Evolutionary conservation across 2,329 filamentous ascomycete species (phyloP).

Genomic region (Clonostachys rosea): DNA sequence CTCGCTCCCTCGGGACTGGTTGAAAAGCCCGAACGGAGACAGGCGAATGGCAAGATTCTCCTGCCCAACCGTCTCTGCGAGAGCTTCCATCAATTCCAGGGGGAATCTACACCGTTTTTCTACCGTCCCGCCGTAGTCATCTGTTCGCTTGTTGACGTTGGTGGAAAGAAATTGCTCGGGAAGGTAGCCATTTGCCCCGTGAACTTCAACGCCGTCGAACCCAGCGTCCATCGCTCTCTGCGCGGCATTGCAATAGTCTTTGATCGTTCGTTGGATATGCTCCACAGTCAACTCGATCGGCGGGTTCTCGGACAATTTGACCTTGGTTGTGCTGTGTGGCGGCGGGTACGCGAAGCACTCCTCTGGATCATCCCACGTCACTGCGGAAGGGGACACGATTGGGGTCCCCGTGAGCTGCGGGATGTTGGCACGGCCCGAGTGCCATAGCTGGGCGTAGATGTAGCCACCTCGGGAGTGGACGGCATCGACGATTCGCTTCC

Average conservation of each 20-base stretch:
- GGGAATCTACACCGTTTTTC: slow-evolving; percentile 41
- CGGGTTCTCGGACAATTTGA: slow-evolving; percentile 24
- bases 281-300: slow-evolving; percentile 28
- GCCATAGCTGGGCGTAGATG: slow-evolving; percentile 59
- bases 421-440: slow-evolving; percentile 31
- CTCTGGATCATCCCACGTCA: slow-evolving; percentile 38
- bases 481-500: slow-evolving; percentile 53
- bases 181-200: slow-evolving; percentile 32
- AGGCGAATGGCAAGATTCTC: slow-evolving; percentile 39
- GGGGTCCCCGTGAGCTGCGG: slow-evolving; percentile 25
- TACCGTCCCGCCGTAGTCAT: slow-evolving; percentile 24
- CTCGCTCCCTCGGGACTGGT: slow-evolving; percentile 43
- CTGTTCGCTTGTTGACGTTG: slow-evolving; percentile 26
- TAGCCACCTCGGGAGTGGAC: slow-evolving; percentile 57
- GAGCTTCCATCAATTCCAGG: slow-evolving; percentile 44
- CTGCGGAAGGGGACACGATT: slow-evolving; percentile 30
- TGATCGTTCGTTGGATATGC: slow-evolving; percentile 28
- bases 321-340: slow-evolving; percentile 25
- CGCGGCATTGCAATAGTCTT: slow-evolving; percentile 19
- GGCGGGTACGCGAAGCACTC: slow-evolving; percentile 28
- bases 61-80: slow-evolving; percentile 36
- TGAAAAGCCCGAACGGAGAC: slow-evolving; percentile 44
- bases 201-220: slow-evolving; percentile 38
- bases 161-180: slow-evolving; percentile 30
- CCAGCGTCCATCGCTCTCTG: slow-evolving; percentile 46